A percentile compares a stretch with the other conserved stretches of the same genome.
These are phyloP conservation scores for Calendula officinalis DNA, from an alignment of 129 eudicot species.

Conservation along the genomic window DNA sequence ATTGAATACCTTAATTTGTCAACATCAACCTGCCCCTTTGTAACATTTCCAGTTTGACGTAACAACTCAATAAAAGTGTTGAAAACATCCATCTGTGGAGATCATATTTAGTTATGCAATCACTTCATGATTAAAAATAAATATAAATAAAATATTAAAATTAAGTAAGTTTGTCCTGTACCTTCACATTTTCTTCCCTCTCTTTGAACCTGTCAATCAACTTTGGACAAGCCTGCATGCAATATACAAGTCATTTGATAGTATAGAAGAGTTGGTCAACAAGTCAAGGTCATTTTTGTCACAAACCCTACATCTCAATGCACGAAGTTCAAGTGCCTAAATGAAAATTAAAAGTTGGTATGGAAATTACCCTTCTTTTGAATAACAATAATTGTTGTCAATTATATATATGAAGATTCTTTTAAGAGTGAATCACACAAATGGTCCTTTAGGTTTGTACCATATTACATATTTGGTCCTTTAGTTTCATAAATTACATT, in stretches of 20 bases:
- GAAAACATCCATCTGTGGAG: constrained; percentile 84
- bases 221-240: constrained; percentile 92
- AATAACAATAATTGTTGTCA: no score
- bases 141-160: no score
- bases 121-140: constrained; percentile 2
- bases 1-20: constrained; percentile 64
- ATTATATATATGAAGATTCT: neutral
- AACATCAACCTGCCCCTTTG: constrained; percentile 78
- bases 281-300: constrained; percentile 1
- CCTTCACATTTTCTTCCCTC: constrained; percentile 99
- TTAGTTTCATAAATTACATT: no score
- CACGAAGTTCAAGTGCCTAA: no score
- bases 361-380: no score
- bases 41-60: constrained; percentile 94
- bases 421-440: no score
- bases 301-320: no score
- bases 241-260: constrained; percentile 12
- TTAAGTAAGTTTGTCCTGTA: constrained; percentile 19
- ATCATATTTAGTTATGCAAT: constrained; percentile 17
- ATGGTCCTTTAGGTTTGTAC: no score
- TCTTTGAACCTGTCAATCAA: constrained; percentile 96
- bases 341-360: no score
- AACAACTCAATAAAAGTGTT: constrained; percentile 93
- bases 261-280: neutral
- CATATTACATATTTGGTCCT: no score